Evolutionary conservation across 257 asterid species (phyloP), one percentile per base, ranked within the genome.

Genomic region (Ehretia macrophylla): DNA sequence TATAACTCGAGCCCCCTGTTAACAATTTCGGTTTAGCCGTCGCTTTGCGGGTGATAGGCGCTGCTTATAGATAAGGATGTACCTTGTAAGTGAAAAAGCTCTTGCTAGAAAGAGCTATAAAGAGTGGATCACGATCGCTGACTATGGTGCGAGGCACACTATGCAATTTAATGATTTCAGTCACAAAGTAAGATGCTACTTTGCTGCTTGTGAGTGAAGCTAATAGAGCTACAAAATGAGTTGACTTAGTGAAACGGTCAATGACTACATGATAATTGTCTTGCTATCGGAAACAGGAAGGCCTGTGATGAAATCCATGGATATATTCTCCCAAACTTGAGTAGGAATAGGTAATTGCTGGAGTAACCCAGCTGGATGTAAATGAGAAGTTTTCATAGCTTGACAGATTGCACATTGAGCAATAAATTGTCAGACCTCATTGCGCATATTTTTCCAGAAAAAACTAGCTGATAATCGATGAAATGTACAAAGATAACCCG

Each of bases 41-140:
- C 64, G 1, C 51, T 21, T 14, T 65, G 44, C 0, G 58, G 58
- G 17, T 56, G 64, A 51, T 32, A 66, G 13, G 47, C 11, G 1
- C 35, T 37, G 1, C 27, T 13, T 0, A 66, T 12, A 0, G 14
- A 0, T 8, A 66, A 14, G 0, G 50, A 0, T 0, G 56, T 39
- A 0, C 64, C 51, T 0, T 35, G 8, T 8, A 32, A 6, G 4
- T 6, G 0, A 3, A 57, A 44, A 0, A 55, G 17, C 5, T 19
- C 52, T 18, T 61, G 9, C 57, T 55, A 60, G 1, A 60, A 60
- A 0, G 1, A 9, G 11, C 35, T 61, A 0, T 5, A 1, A 68
- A 52, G 0, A 54, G 6, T 8, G 16, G 19, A 1, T 60, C 73
- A 1, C 68, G 46, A 12, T 68, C 53, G 13, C 32, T 14, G 1